Base-by-base conservation (phyloP, 2,329 filamentous ascomycete genomes). In the Neofusicoccum sp. region DNA sequence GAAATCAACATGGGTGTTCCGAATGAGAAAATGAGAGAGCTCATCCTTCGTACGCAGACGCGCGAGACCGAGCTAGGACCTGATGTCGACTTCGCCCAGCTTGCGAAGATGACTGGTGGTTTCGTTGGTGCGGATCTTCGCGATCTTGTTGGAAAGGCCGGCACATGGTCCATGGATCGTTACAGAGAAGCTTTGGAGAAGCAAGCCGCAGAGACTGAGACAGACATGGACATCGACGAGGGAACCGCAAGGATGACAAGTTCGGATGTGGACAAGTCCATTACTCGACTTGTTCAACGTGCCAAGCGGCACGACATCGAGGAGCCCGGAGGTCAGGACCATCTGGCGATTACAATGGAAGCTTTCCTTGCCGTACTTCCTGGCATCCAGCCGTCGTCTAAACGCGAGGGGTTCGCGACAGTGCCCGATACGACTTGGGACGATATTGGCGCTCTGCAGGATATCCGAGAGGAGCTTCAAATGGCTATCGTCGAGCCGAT, bases 381-480 rank as follows among this genome's bases (percentile, higher is more conserved):
- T 8, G 84, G 85, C 61, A 85, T 96, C 63, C 84, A 91, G 71
- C 86, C 92, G 28, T 93, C 91, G 1, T 89, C 89, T 5, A 93
- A 93, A 73, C 87, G 92, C 53, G 93, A 99, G 77, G 95, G 95
- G 48, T 99, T 99, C 75, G 92, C 91, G 11, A 95, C 91, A 0
- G 91, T 98, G 45, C 95, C 95, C 6, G 88, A 93, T 71, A 93
- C 95, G 4, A 96, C 91, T 0, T 99, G 95, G 91, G 82, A 86
- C 47, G 89, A 98, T 69, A 92, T 99, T 57, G 95, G 95, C 62
- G 93, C 93, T 6, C 83, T 99, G 12, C 79, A 85, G 45, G 81
- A 81, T n/a, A 87, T 96, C 4, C 90, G 93, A 38, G 84, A 91
- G 61, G 88, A 95, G 71, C 86, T 99, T 5, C 82, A 89, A 67